These are phyloP conservation scores for Rhypophila decipiens DNA, from an alignment of 495 filamentous ascomycete genomes.

Conservation along the genomic window DNA sequence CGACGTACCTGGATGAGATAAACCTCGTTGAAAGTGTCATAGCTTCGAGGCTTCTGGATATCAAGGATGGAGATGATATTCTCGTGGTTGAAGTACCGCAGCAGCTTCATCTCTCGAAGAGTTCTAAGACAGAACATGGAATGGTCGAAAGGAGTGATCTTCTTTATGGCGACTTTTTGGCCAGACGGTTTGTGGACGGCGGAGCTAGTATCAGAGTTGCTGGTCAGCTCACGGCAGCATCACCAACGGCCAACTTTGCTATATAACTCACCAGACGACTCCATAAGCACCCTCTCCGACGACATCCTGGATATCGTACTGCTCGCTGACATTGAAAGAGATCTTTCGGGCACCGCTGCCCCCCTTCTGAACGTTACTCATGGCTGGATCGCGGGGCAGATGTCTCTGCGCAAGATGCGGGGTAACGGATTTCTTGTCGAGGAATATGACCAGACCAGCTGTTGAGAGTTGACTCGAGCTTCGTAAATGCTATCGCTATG, in stretches of 20 bases:
- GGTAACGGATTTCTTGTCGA: background rate
- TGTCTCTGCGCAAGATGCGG: background rate
- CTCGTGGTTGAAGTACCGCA: slow-evolving; percentile 99
- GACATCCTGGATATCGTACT: slow-evolving; percentile 99
- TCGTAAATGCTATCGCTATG: too few relatives aligned
- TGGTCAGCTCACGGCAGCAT: slow-evolving; percentile 3
- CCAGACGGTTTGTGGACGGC: slow-evolving; percentile 97
- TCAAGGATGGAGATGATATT: slow-evolving; percentile 99
- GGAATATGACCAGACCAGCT: background rate
- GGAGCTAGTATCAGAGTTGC: slow-evolving; percentile 61
- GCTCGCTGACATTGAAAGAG: slow-evolving; percentile 98
- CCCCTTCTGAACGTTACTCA: slow-evolving; percentile 25
- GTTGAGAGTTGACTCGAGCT: background rate
- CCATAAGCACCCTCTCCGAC: slow-evolving; percentile 98
- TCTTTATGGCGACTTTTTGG: slow-evolving; percentile 99
- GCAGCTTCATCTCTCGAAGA: slow-evolving; percentile 97
- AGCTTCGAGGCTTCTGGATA: slow-evolving; percentile 95
- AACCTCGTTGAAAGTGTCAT: slow-evolving; percentile 94
- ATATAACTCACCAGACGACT: slow-evolving; percentile 80
- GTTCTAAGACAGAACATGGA: slow-evolving; percentile 99
- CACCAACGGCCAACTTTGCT: too few relatives aligned
- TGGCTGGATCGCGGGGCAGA: slow-evolving; percentile 7
- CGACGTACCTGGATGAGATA: slow-evolving; percentile 87
- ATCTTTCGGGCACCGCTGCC: slow-evolving; percentile 77
- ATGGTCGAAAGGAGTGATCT: slow-evolving; percentile 98